A percentile compares a stretch with the other conserved stretches of the same genome.
phyloP scores from a whole-genome alignment of 352 stramenopile genomes.

The Phytophthora niederhauseri region DNA sequence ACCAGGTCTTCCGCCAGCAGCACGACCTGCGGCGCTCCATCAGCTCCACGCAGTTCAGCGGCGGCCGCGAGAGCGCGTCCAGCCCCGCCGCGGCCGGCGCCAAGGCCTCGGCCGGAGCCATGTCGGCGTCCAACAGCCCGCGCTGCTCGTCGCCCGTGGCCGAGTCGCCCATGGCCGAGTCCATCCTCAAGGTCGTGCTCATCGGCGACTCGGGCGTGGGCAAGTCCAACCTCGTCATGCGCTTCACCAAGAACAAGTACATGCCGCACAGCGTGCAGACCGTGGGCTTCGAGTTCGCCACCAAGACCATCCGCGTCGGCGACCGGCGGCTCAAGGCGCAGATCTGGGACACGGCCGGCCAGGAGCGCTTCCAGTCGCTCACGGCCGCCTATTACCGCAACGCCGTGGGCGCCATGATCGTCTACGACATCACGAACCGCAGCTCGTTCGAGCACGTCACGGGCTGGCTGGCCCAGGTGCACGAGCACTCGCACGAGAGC shows the following conservation, averaged over 20 bases:
- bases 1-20: constrained; percentile 38
- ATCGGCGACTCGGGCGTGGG: constrained; percentile 89
- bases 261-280: constrained; percentile 78
- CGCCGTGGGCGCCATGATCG: constrained; percentile 90
- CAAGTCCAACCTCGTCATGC: constrained; percentile 89
- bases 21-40: constrained; percentile 50
- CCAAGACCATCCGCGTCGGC: constrained; percentile 86
- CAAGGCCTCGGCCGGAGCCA: constrained; percentile 28
- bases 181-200: constrained; percentile 88
- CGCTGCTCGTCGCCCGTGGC: constrained; percentile 42
- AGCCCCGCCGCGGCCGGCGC: not conserved
- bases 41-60: constrained; percentile 39
- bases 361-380: constrained; percentile 93
- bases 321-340: constrained; percentile 87
- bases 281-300: constrained; percentile 90
- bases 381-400: constrained; percentile 94
- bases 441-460: constrained; percentile 83
- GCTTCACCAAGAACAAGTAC: constrained; percentile 92
- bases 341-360: constrained; percentile 90
- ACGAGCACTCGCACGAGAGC: constrained; percentile 84
- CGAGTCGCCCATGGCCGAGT: constrained; percentile 49
- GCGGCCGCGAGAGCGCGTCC: constrained; percentile 9
- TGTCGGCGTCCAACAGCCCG: constrained; percentile 55
- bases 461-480: constrained; percentile 80
- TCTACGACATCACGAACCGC: constrained; percentile 93